Evolutionary conservation across 495 filamentous ascomycete species (phyloP).

Genomic region (Penicillium cinerascens): DNA sequence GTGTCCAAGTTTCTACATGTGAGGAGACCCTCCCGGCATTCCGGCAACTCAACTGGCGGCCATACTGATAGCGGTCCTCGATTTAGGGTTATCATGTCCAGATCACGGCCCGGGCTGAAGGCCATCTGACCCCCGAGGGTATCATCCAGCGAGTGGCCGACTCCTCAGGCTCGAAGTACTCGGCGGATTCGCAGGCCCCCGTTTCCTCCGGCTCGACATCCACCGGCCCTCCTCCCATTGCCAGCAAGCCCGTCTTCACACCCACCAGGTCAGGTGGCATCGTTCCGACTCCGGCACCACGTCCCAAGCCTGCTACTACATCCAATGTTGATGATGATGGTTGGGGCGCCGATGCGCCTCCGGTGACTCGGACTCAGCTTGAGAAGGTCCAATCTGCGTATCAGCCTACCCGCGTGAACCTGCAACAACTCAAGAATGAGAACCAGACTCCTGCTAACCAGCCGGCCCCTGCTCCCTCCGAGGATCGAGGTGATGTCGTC

Average conservation of each 20-base stretch:
- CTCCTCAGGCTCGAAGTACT: constrained; percentile 93
- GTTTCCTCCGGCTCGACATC: constrained; percentile 21
- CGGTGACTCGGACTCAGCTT: constrained; percentile 77
- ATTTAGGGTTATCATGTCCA: constrained; percentile 90
- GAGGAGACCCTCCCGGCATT: constrained; percentile 21
- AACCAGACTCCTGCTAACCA: constrained; percentile 57
- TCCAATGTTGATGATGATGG: constrained; percentile 68
- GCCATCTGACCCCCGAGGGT: constrained; percentile 77
- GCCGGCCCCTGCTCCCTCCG: constrained; percentile 31
- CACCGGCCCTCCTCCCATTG: constrained; percentile 61
- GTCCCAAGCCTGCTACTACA: constrained; percentile 38
- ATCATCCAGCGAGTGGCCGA: constrained; percentile 95
- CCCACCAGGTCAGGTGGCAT: constrained; percentile 67
- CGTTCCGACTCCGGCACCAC: constrained; percentile 57
- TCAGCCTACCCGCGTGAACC: constrained; percentile 88
- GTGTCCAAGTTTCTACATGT: constrained; percentile 88
- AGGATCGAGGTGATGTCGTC: constrained; percentile 62
- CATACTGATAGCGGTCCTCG: constrained; percentile 14
- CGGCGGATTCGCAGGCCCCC: constrained; percentile 54
- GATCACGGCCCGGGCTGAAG: constrained; percentile 87
- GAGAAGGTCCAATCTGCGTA: constrained; percentile 93
- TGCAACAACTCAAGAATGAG: constrained; percentile 68
- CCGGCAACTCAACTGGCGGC: neutral
- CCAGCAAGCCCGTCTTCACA: constrained; percentile 86
- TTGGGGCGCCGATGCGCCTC: constrained; percentile 94